Evolutionary conservation across 129 eudicot genomes (phyloP).

Genomic region (Escallonia rubra): DNA sequence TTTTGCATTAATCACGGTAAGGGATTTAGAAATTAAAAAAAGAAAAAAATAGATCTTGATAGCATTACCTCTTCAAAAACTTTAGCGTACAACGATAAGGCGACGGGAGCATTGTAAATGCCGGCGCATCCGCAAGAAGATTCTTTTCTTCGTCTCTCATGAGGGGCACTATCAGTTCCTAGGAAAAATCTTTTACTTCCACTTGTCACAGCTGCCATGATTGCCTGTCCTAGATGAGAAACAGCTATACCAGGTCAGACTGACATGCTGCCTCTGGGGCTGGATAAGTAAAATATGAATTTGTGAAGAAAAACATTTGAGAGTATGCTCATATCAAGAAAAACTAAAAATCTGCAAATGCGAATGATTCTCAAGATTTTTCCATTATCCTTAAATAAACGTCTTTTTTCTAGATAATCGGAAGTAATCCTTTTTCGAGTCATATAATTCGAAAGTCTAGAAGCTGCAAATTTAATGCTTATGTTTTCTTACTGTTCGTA

Average conservation of each 20-base stretch:
- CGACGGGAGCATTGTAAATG: conserved; percentile 80
- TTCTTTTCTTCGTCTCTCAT: conserved; percentile 63
- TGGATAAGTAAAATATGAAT: too few species aligned
- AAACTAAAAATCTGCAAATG: too few species aligned
- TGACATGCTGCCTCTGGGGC: neutral
- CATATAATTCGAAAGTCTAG: too few species aligned
- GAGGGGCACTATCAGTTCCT: conserved; percentile 99
- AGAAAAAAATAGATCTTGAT: neutral
- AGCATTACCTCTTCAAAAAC: conserved; percentile 81
- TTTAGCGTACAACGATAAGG: conserved; percentile 75
- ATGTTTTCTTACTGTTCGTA: too few species aligned
- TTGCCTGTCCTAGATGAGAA: conserved; percentile 60
- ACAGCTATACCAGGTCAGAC: conserved; percentile 2
- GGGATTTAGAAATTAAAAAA: neutral
- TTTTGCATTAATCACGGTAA: too few species aligned
- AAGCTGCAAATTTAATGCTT: too few species aligned
- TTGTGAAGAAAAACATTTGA: too few species aligned
- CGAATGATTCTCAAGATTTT: too few species aligned
- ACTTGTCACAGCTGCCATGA: conserved; percentile 81
- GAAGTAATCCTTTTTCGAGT: too few species aligned
- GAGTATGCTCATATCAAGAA: too few species aligned
- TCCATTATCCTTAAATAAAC: too few species aligned
- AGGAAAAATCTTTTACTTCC: conserved; percentile 83
- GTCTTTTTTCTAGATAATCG: too few species aligned
- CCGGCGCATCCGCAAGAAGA: conserved; percentile 91